These are phyloP conservation scores for Capronia epimyces DNA, from an alignment of 2,329 filamentous ascomycete species.

Conservation along the genomic window DNA sequence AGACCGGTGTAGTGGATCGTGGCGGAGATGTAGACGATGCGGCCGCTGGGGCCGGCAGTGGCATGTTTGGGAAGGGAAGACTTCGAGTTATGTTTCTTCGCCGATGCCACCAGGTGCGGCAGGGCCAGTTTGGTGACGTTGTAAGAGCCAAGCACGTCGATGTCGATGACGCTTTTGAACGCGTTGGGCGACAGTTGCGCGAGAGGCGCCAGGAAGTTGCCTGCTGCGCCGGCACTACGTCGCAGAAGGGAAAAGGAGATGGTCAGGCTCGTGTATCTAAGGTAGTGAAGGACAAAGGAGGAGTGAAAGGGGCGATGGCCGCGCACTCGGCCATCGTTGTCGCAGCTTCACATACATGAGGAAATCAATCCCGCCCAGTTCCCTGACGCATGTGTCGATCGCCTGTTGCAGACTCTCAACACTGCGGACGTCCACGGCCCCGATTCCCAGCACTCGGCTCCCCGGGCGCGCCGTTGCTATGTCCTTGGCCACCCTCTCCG, in stretches of 20 bases:
- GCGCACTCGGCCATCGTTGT: no score
- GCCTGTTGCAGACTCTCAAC: constrained; percentile 64
- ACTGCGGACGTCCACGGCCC: constrained; percentile 67
- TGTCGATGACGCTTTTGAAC: constrained; percentile 93
- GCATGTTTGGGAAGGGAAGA: constrained; percentile 45
- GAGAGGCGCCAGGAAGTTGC: constrained; percentile 89
- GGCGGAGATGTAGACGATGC: constrained; percentile 84
- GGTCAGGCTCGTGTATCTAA: neutral
- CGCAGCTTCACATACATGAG: constrained; percentile 72
- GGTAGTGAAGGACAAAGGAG: neutral
- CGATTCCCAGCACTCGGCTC: constrained; percentile 80
- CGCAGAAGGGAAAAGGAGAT: neutral
- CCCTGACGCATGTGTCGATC: constrained; percentile 70
- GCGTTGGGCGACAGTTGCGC: constrained; percentile 77
- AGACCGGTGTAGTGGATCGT: constrained; percentile 86
- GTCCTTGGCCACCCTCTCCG: constrained; percentile 70
- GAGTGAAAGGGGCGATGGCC: no score
- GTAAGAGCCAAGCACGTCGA: constrained; percentile 88
- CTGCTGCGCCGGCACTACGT: constrained; percentile 78
- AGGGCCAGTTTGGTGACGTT: constrained; percentile 92
- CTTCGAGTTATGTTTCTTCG: constrained; percentile 56
- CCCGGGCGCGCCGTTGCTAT: constrained; percentile 74
- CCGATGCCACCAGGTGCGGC: constrained; percentile 72
- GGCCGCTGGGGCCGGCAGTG: constrained; percentile 58
- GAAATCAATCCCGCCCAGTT: constrained; percentile 84